phyloP scores from a whole-genome alignment of 306 rosid genomes.

The Psophocarpus tetragonolobus region DNA sequence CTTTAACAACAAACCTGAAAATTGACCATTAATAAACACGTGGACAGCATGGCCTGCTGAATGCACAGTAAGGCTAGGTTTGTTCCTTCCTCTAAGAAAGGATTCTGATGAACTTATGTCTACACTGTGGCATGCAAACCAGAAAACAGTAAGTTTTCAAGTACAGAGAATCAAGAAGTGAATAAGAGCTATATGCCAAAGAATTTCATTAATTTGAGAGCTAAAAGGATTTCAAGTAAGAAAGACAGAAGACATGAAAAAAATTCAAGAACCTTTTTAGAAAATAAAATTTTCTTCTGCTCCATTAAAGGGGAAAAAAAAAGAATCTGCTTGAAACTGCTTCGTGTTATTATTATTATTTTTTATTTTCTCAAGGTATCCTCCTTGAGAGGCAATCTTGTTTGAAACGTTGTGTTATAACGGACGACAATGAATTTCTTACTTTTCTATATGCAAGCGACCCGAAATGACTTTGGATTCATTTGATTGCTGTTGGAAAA shows the following conservation, averaged over 20 bases:
- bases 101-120: conserved; percentile 74
- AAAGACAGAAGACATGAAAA: background rate
- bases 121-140: conserved; percentile 55
- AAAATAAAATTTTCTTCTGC: too few species aligned
- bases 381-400: too few species aligned
- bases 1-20: conserved; percentile 59
- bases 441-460: background rate
- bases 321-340: background rate
- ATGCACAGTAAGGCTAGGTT: conserved; percentile 66
- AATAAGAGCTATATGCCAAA: background rate
- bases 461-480: background rate
- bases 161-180: background rate
- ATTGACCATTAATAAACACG: conserved; percentile 82
- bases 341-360: background rate
- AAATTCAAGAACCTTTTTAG: too few species aligned
- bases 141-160: conserved; percentile 13
- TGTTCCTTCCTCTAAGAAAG: conserved; percentile 67
- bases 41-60: conserved; percentile 91
- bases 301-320: too few species aligned
- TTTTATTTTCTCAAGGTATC: too few species aligned
- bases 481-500: background rate
- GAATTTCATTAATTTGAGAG: background rate
- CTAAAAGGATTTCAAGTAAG: background rate
- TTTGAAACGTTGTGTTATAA: background rate
- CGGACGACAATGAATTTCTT: background rate